These are phyloP conservation scores for Aspergillus chevalieri DNA, from an alignment of 2,329 filamentous ascomycete species.

Conservation along the genomic window DNA sequence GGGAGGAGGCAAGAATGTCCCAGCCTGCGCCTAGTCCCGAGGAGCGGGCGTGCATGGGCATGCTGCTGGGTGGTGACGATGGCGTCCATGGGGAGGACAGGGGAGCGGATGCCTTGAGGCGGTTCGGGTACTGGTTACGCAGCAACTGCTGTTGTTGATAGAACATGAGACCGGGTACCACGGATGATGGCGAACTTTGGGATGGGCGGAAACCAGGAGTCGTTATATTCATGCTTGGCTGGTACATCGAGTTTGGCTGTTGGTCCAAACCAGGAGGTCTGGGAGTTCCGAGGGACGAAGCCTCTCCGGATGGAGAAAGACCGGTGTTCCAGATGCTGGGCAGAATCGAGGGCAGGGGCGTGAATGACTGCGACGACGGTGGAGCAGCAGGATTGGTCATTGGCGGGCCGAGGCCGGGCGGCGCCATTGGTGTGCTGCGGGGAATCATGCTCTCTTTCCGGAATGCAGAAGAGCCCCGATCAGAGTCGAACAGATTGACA, in stretches of 20 bases:
- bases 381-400: slow-evolving; percentile 13
- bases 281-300: slow-evolving; percentile 24
- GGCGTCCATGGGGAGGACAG: slow-evolving; percentile 20
- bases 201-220: slow-evolving; percentile 14
- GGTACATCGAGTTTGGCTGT: slow-evolving; percentile 10
- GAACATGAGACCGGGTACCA: slow-evolving; percentile 20
- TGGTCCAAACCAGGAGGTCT: slow-evolving; percentile 32
- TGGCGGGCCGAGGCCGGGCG: slow-evolving; percentile 28
- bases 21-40: neutral
- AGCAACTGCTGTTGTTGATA: slow-evolving; percentile 17
- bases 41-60: neutral
- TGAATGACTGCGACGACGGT: slow-evolving; percentile 27
- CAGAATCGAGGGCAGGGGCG: slow-evolving; percentile 27
- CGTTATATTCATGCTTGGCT: slow-evolving; percentile 8
- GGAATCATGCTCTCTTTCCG: slow-evolving; percentile 16
- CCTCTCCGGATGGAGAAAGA: slow-evolving; percentile 40
- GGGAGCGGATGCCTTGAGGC: slow-evolving; percentile 10
- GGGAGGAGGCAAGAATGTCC: neutral
- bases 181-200: slow-evolving; percentile 15
- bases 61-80: neutral
- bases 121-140: slow-evolving; percentile 14
- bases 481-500: slow-evolving; percentile 18
- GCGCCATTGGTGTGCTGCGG: slow-evolving; percentile 25
- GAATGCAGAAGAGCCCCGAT: slow-evolving; percentile 12
- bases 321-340: slow-evolving; percentile 42